A percentile compares a stretch with the other conserved stretches of the same genome.
Conservation (phyloP, 805 yeast genomes). For the Debaryomyces prosopidis region DNA sequence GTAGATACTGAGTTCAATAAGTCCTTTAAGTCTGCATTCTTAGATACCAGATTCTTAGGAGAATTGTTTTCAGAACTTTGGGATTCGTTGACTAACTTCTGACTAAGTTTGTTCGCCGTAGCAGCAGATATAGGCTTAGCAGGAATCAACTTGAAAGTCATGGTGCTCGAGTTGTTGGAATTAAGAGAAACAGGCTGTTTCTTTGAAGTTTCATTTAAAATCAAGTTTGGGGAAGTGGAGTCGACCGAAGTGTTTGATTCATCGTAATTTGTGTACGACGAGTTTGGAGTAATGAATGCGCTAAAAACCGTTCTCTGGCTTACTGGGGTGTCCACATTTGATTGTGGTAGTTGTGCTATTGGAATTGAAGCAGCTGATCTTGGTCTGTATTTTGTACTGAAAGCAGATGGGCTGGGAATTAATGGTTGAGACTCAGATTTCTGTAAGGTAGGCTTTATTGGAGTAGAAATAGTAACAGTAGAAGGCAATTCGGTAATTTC, state of each 20-base stretch:
- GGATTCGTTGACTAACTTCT: not conserved
- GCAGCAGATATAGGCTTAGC: conserved; percentile 11
- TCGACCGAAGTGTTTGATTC: conserved; percentile 19
- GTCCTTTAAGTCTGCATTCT: not conserved
- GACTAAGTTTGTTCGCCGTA: not conserved
- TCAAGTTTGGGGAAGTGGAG: conserved; percentile 16
- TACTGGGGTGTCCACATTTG: conserved; percentile 5
- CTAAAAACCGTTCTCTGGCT: conserved; percentile 4
- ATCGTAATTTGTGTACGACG: conserved; percentile 6
- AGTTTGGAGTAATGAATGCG: conserved; percentile 6
- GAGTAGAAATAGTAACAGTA: conserved; percentile 34
- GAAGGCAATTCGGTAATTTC: conserved; percentile 46
- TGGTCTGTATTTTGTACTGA: conserved; percentile 17
- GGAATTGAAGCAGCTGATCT: conserved; percentile 7
- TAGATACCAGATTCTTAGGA: conserved; percentile 5
- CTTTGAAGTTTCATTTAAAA: conserved; percentile 27
- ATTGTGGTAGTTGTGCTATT: not conserved
- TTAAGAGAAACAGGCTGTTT: conserved; percentile 34
- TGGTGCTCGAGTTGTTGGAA: conserved; percentile 27
- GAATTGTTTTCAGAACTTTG: not conserved
- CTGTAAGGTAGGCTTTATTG: conserved; percentile 17
- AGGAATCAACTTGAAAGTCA: conserved; percentile 38
- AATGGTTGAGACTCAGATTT: conserved; percentile 21
- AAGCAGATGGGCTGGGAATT: conserved; percentile 15
- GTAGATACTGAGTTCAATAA: not conserved